These are phyloP conservation scores for Trichophaea hybrida DNA, from an alignment of 2,329 filamentous ascomycete genomes.

Conservation along the genomic window DNA sequence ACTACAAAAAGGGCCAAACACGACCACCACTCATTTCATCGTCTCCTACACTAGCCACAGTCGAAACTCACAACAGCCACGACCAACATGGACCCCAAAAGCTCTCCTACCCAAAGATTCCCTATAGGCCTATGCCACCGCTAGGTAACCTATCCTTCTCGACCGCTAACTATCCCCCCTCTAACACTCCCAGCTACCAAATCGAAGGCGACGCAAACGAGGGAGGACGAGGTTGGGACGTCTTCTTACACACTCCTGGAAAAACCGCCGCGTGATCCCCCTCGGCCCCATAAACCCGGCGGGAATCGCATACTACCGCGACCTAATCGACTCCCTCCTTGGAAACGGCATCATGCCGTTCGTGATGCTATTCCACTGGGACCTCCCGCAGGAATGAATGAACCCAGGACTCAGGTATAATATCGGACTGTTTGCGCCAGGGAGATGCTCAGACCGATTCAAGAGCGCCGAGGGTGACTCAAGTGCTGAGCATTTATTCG, in stretches of 20 bases:
- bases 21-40: no score
- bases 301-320: slow-evolving; percentile 63
- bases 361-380: slow-evolving; percentile 79
- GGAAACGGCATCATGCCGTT: slow-evolving; percentile 65
- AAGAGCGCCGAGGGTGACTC: slow-evolving; percentile 60
- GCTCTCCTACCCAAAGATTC: slow-evolving; percentile 46
- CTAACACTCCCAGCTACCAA: slow-evolving; percentile 53
- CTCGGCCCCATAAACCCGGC: slow-evolving; percentile 68
- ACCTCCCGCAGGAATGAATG: slow-evolving; percentile 75
- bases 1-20: no score
- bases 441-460: slow-evolving; percentile 60
- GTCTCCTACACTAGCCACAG: no score
- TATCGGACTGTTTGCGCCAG: slow-evolving; percentile 64
- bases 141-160: slow-evolving; percentile 41
- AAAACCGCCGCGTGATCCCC: slow-evolving; percentile 78
- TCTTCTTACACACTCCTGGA: slow-evolving; percentile 65
- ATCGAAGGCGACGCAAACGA: slow-evolving; percentile 63
- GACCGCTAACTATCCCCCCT: slow-evolving; percentile 9
- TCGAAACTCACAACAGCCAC: no score
- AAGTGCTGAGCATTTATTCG: slow-evolving; percentile 65
- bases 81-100: no score
- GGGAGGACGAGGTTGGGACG: slow-evolving; percentile 76
- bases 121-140: slow-evolving; percentile 67
- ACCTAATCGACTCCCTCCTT: slow-evolving; percentile 63
- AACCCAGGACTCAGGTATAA: slow-evolving; percentile 74